Conservation (phyloP, 805 yeast species). For the Candida coleopterorum region DNA sequence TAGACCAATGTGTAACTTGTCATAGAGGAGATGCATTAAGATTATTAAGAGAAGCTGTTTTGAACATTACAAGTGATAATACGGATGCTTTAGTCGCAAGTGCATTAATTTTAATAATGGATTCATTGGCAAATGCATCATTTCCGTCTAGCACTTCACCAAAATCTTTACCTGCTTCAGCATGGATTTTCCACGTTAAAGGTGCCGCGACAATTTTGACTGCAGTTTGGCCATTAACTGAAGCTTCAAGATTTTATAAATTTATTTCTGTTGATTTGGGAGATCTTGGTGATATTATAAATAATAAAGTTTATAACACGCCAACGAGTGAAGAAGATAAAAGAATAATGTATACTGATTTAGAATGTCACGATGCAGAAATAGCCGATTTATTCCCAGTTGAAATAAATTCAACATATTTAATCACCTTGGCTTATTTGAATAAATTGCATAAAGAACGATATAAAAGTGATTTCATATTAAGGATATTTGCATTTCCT, state of each 20-base stretch:
- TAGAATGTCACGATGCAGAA: constrained; percentile 81
- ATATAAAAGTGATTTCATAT: constrained; percentile 77
- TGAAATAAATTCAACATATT: constrained; percentile 74
- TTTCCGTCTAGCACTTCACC: constrained; percentile 47
- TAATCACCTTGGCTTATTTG: constrained; percentile 80
- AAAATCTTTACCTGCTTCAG: constrained; percentile 79
- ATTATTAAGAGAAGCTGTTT: constrained; percentile 77
- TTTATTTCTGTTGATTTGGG: constrained; percentile 76
- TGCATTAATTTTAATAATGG: constrained; percentile 85
- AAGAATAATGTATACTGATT: constrained; percentile 43
- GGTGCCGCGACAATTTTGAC: constrained; percentile 95
- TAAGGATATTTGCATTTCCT: constrained; percentile 88
- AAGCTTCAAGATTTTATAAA: constrained; percentile 38
- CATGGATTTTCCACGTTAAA: constrained; percentile 95
- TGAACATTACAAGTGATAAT: constrained; percentile 76
- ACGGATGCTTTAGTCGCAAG: constrained; percentile 93
- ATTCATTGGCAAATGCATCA: constrained; percentile 87
- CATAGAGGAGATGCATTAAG: constrained; percentile 87
- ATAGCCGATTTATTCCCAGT: constrained; percentile 86
- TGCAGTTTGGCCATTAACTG: constrained; percentile 87
- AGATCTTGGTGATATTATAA: constrained; percentile 74
- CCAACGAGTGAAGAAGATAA: constrained; percentile 7
- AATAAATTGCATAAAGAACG: constrained; percentile 80
- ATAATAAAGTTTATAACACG: constrained; percentile 26
- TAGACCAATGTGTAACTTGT: constrained; percentile 75